Conservation (phyloP, 306 rosid genomes). For the Fragaria iinumae region DNA sequence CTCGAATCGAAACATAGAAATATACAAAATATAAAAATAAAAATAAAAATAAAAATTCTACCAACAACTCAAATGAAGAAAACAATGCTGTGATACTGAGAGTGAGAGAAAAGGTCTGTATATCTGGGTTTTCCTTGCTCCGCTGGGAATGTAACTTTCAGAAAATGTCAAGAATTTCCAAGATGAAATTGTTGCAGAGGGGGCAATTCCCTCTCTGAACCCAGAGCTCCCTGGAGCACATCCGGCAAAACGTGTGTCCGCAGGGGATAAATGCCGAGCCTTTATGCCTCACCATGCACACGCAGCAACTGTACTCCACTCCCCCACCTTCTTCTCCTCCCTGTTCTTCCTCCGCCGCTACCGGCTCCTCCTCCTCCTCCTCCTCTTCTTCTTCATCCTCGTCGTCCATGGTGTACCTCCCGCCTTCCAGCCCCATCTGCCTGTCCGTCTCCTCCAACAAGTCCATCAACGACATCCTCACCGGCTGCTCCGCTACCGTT, state of each 20-base stretch:
- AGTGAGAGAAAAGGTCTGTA: background rate
- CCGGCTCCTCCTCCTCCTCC: background rate
- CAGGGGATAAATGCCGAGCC: slow-evolving; percentile 59
- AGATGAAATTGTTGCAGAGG: slow-evolving; percentile 65
- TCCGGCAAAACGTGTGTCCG: slow-evolving; percentile 80
- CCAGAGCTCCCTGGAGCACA: slow-evolving; percentile 79
- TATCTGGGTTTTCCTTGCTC: background rate
- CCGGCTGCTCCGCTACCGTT: slow-evolving; percentile 16
- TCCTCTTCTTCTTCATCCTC: slow-evolving; percentile 32
- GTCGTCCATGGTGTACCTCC: slow-evolving; percentile 43
- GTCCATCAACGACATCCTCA: slow-evolving; percentile 84
- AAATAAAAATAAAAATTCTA: background rate
- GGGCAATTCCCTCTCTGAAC: slow-evolving; percentile 79
- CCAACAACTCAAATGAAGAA: background rate
- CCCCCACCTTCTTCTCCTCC: slow-evolving; percentile 27
- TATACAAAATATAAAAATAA: background rate
- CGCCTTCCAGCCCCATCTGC: slow-evolving; percentile 60
- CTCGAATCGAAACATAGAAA: background rate
- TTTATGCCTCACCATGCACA: slow-evolving; percentile 83
- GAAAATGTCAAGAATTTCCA: slow-evolving; percentile 77
- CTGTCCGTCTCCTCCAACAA: slow-evolving; percentile 72
- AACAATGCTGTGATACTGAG: background rate
- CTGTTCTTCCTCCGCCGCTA: slow-evolving; percentile 4
- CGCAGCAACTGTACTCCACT: slow-evolving; percentile 59
- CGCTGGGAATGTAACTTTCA: slow-evolving; percentile 24